A percentile compares a stretch with the other conserved stretches of the same genome.
Evolutionary conservation across 2,329 filamentous ascomycete species (phyloP).

Genomic region (Xylogone sp.): DNA sequence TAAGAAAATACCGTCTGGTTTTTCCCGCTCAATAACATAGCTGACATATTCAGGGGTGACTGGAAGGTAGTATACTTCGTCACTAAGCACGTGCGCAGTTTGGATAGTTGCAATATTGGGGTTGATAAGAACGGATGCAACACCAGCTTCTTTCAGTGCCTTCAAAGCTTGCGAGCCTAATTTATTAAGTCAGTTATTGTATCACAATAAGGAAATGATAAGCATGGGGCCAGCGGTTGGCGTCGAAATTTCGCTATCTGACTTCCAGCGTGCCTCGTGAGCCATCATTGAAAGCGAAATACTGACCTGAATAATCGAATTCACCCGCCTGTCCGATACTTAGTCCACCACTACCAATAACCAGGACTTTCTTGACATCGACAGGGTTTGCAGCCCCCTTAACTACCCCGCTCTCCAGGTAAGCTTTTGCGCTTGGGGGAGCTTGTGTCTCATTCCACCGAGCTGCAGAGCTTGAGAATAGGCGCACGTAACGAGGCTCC

Average conservation of each 20-base stretch:
- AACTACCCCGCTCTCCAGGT: conserved; percentile 83
- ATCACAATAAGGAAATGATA: background rate
- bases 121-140: conserved; percentile 90
- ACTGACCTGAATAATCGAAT: conserved; percentile 91
- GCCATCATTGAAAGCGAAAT: background rate
- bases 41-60: conserved; percentile 97
- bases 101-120: conserved; percentile 98
- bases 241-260: background rate
- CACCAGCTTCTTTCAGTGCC: conserved; percentile 91
- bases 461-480: conserved; percentile 25
- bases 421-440: conserved; percentile 79
- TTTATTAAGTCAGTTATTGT: conserved; percentile 9
- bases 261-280: background rate
- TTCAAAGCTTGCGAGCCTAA: conserved; percentile 92
- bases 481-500: conserved; percentile 19
- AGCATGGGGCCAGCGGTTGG: background rate
- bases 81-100: conserved; percentile 91
- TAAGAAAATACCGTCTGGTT: conserved; percentile 94
- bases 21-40: conserved; percentile 94
- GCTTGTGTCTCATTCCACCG: conserved; percentile 46
- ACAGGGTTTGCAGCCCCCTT: conserved; percentile 72
- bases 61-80: conserved; percentile 97
- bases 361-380: conserved; percentile 93
- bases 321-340: conserved; percentile 97
- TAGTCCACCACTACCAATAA: conserved; percentile 92